Conservation (phyloP, 1,139 yeast genomes). For the Kodamaea fungicola region DNA sequence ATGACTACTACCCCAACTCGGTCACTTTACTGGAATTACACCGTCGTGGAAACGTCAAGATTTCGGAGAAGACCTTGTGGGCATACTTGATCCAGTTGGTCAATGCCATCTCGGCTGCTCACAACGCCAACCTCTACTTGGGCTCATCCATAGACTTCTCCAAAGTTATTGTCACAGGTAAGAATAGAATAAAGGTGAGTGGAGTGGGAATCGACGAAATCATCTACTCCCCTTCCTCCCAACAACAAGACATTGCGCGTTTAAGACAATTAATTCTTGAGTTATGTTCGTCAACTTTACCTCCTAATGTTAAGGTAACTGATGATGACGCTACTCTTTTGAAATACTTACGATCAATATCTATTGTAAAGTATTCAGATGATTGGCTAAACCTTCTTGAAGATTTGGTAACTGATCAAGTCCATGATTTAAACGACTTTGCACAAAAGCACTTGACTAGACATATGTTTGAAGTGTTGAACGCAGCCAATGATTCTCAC, state of each 20-base stretch:
- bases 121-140: conserved; percentile 58
- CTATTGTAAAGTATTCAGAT: conserved; percentile 17
- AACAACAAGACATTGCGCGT: conserved; percentile 50
- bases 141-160: conserved; percentile 58
- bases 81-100: conserved; percentile 68
- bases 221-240: conserved; percentile 38
- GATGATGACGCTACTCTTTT: conserved; percentile 8
- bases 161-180: conserved; percentile 69
- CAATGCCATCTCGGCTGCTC: conserved; percentile 63
- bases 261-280: conserved; percentile 61
- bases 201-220: conserved; percentile 75
- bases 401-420: conserved; percentile 7
- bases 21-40: conserved; percentile 50
- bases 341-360: conserved; percentile 15
- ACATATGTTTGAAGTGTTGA: conserved; percentile 43
- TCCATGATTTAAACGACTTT: conserved; percentile 11
- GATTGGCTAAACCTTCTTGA: conserved; percentile 18
- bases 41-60: conserved; percentile 35
- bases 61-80: conserved; percentile 75
- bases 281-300: conserved; percentile 46
- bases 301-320: conserved; percentile 19
- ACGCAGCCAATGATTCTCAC: conserved; percentile 52
- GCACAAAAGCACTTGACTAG: conserved; percentile 27
- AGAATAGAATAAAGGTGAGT: conserved; percentile 67
- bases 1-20: conserved; percentile 67